A percentile compares a stretch with the other conserved stretches of the same genome.
phyloP scores from a whole-genome alignment of 495 filamentous ascomycete species.

The Glutinoglossum americanum region DNA sequence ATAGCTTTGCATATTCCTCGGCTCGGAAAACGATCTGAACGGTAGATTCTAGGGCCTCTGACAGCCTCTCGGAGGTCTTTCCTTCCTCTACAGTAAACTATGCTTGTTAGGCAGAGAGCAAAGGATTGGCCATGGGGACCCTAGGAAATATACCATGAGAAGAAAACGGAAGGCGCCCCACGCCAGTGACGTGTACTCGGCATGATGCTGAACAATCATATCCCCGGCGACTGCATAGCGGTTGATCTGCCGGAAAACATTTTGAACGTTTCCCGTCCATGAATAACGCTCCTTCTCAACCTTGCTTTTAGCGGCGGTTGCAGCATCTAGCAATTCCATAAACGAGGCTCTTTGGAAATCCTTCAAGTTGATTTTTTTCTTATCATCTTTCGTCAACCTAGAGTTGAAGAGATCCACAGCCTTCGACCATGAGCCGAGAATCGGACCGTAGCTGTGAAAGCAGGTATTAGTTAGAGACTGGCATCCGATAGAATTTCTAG shows the following conservation, averaged over 20 bases:
- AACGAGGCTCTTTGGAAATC: too few relatives aligned
- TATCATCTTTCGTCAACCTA: too few relatives aligned
- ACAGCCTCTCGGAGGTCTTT: conserved; percentile 3
- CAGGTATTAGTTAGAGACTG: too few relatives aligned
- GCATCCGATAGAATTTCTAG: too few relatives aligned
- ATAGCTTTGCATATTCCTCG: conserved; percentile 7
- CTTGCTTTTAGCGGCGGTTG: neutral
- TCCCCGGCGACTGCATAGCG: neutral
- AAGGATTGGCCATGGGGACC: too few relatives aligned
- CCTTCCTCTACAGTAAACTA: conserved; percentile 9
- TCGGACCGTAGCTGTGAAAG: too few relatives aligned
- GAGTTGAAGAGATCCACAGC: too few relatives aligned
- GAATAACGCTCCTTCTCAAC: neutral
- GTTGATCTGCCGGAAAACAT: neutral
- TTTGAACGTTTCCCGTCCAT: neutral
- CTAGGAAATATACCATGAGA: too few relatives aligned
- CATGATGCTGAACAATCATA: neutral
- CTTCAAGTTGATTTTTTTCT: too few relatives aligned
- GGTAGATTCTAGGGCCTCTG: neutral
- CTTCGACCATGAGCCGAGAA: too few relatives aligned
- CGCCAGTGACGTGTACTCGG: neutral
- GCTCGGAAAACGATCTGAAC: conserved; percentile 7
- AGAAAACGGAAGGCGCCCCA: neutral
- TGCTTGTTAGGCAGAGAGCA: too few relatives aligned
- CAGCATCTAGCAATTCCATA: too few relatives aligned